Evolutionary conservation across 140 eudicot genomes (phyloP).

Genomic region (Ambrosia hybrid): DNA sequence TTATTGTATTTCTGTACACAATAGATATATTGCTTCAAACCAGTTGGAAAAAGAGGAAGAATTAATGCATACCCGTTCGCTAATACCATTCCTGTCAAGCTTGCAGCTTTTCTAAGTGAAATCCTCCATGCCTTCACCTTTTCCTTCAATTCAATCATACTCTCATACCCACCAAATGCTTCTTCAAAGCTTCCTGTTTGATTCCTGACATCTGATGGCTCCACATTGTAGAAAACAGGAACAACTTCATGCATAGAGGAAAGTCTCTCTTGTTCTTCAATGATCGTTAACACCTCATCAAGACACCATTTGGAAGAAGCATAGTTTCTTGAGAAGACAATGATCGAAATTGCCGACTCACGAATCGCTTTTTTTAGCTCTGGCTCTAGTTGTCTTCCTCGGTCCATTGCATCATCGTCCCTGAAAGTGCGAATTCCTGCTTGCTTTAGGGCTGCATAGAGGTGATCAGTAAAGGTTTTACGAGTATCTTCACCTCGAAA

Average conservation of each 20-base stretch:
- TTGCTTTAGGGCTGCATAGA: too few relatives aligned
- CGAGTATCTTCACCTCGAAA: too few relatives aligned
- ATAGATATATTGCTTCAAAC: too few relatives aligned
- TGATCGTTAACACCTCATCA: constrained; percentile 35
- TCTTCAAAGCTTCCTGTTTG: constrained; percentile 17
- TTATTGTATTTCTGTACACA: too few relatives aligned
- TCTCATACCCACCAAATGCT: constrained; percentile 25
- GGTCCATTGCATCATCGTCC: constrained; percentile 29
- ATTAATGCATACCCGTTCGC: constrained; percentile 7
- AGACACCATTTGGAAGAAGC: constrained; percentile 46
- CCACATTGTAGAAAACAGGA: constrained; percentile 33
- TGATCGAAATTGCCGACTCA: constrained; percentile 23
- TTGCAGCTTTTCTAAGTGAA: constrained; percentile 24
- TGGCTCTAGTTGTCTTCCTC: constrained; percentile 18
- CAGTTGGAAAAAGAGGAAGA: too few relatives aligned
- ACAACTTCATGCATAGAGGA: constrained; percentile 22
- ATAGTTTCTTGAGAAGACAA: constrained; percentile 35
- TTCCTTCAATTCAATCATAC: constrained; percentile 13
- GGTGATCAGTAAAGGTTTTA: too few relatives aligned
- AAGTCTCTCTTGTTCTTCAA: constrained; percentile 15
- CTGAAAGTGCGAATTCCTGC: too few relatives aligned
- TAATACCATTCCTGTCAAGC: constrained; percentile 26
- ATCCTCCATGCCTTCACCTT: constrained; percentile 23
- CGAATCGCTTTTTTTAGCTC: constrained; percentile 27
- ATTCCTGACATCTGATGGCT: constrained; percentile 24